Base-by-base conservation (phyloP, 176 grass and related monocot genomes). In the Calamus simplicifolius region DNA sequence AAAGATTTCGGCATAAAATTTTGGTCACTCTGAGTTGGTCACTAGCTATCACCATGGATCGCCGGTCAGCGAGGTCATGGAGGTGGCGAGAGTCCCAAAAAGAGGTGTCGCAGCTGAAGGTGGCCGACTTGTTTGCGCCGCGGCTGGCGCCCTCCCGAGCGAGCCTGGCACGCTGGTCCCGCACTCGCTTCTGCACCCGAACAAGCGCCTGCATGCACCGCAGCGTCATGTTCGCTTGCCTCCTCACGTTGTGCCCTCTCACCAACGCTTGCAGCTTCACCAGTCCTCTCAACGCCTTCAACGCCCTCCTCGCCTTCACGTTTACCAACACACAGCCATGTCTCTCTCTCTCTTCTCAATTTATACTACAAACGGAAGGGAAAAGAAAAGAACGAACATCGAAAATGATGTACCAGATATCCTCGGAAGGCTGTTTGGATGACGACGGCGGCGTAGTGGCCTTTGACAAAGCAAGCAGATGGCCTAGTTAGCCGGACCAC, bases 141-240 rank as follows among this genome's bases (percentile, higher is more conserved):
- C 93, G 12, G 1, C 35, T 43, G 35, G 35, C 35, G 7, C 35
- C 83, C 15, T 92, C 87, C 19, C 92, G 81, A 1, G 93, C 87
- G 35, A 98, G 84, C 14, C 93, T 75, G 58, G 88, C 75, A 13
- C 87, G 78, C 68, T 92, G 87, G 84, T 98, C 93, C 3, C 93
- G 61, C 5, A 98, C 87, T 0, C 93, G 84, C 16, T 81, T 84
- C 75, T 98, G 93, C 14, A 98, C 93, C 38, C 93, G 72, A 7
- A 92, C 87, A 35, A 98, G 84, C n/a, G 93, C 93, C 74, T 98
- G 93, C 93, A 98, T 98, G 79, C 93, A 89, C 18, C 87, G 78
- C 3, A 98, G 81, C 59, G 93, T 92, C 84, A 88, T 85, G 73
- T 92, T 89, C 51, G 87, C 93, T 49, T 98, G 93, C 55, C 85